Conservation (phyloP, 148 eudicot genomes). For the Spergularia marina region DNA sequence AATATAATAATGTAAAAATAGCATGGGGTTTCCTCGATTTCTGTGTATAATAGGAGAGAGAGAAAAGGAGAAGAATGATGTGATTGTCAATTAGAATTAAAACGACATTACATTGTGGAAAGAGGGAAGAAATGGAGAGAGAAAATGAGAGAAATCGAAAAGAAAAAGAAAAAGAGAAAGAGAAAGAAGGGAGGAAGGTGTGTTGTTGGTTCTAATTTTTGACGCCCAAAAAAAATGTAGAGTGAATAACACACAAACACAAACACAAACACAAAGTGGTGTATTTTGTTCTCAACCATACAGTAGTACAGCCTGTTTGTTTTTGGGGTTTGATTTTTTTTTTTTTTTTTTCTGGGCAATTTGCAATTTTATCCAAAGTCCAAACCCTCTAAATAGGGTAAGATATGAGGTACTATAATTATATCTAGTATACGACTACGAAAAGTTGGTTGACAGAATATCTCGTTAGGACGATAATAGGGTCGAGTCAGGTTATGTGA, state of each 20-base stretch:
- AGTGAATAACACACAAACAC: not conserved
- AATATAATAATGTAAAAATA: not conserved
- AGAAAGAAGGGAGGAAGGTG: not conserved
- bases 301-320: not conserved
- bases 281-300: constrained; percentile 7
- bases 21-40: constrained; percentile 1
- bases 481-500: no score
- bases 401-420: no score
- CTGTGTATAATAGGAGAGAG: not conserved
- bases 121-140: constrained; percentile 16
- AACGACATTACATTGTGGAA: constrained; percentile 18
- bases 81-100: constrained; percentile 5
- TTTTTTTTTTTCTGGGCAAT: not conserved
- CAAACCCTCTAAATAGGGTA: not conserved
- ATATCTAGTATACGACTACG: no score
- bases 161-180: not conserved
- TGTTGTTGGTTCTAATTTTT: not conserved
- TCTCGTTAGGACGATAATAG: no score
- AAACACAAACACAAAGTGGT: not conserved
- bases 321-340: not conserved
- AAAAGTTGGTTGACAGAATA: no score
- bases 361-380: not conserved
- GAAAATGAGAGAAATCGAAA: constrained; percentile 3
- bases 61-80: not conserved
- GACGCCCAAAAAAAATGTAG: not conserved